Percentiles rank a stretch among this genome's conserved stretches.
phyloP scores from a whole-genome alignment of 1,139 yeast species.

The Debaryomyces nepalensis region DNA sequence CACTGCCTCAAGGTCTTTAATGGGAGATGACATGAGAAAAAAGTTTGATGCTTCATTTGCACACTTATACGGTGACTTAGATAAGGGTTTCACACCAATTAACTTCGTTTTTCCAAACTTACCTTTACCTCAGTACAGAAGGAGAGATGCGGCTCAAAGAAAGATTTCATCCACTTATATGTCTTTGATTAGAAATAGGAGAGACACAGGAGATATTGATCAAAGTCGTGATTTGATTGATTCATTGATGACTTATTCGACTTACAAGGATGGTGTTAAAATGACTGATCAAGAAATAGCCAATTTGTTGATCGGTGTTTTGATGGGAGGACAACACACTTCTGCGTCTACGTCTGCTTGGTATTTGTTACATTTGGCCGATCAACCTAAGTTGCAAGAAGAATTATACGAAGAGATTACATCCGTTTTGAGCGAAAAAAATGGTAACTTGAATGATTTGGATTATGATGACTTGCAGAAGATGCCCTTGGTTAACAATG shows the following conservation, averaged over 20 bases:
- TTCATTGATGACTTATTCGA: conserved; percentile 77
- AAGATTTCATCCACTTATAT: conserved; percentile 80
- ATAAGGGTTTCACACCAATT: conserved; percentile 94
- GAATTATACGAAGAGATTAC: conserved; percentile 76
- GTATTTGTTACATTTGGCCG: conserved; percentile 90
- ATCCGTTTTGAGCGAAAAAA: conserved; percentile 58
- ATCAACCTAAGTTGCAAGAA: conserved; percentile 81
- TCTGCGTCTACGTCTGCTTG: conserved; percentile 96
- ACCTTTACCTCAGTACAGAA: conserved; percentile 85
- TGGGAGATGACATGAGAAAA: conserved; percentile 90
- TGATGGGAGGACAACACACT: conserved; percentile 99
- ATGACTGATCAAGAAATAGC: conserved; percentile 98
- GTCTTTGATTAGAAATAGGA: conserved; percentile 75
- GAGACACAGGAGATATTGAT: conserved; percentile 69
- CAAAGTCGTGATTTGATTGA: conserved; percentile 89
- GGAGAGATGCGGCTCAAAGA: conserved; percentile 86
- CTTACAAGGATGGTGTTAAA: conserved; percentile 89
- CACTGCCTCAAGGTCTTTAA: conserved; percentile 89
- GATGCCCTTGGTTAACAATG: conserved; percentile 79
- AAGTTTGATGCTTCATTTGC: conserved; percentile 87
- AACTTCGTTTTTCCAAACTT: conserved; percentile 94
- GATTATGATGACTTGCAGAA: conserved; percentile 82
- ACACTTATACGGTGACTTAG: conserved; percentile 83
- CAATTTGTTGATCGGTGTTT: conserved; percentile 87
- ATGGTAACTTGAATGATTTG: conserved; percentile 52